Percentiles rank a stretch among this genome's conserved stretches.
Evolutionary conservation across 176 grass and related monocot genomes (phyloP).

Genomic region (Bromus sterilis): DNA sequence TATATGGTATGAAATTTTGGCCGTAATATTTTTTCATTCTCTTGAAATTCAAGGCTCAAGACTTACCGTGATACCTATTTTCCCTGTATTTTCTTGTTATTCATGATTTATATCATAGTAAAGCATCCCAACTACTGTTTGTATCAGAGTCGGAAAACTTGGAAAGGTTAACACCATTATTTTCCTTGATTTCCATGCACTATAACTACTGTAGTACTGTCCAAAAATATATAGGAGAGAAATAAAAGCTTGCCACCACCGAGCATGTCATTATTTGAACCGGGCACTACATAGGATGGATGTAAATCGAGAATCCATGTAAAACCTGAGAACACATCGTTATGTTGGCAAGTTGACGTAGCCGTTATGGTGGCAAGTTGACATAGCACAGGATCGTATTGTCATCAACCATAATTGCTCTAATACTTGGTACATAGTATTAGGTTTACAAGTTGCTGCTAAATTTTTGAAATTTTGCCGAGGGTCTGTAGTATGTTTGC

Average conservation of each 20-base stretch:
- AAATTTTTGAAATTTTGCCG: neutral
- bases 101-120: neutral
- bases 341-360: neutral
- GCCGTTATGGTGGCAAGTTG: neutral
- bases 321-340: no score
- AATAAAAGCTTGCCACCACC: neutral
- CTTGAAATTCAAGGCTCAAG: neutral
- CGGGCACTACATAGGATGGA: neutral
- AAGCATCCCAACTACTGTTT: neutral
- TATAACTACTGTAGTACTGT: neutral
- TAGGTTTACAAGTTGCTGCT: neutral
- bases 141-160: neutral
- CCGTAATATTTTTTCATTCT: neutral
- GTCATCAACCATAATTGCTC: neutral
- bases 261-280: neutral
- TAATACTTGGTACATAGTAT: neutral
- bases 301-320: neutral
- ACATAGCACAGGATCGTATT: neutral
- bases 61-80: neutral
- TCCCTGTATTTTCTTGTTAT: neutral
- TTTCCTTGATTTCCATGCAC: neutral
- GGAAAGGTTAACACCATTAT: neutral
- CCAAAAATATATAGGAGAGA: neutral
- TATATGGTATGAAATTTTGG: conserved; percentile 56
- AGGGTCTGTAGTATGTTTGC: neutral